Evolutionary conservation across 257 asterid genomes (phyloP), one percentile per base, ranked within the genome.

Genomic region (Nicotiana benthamiana): DNA sequence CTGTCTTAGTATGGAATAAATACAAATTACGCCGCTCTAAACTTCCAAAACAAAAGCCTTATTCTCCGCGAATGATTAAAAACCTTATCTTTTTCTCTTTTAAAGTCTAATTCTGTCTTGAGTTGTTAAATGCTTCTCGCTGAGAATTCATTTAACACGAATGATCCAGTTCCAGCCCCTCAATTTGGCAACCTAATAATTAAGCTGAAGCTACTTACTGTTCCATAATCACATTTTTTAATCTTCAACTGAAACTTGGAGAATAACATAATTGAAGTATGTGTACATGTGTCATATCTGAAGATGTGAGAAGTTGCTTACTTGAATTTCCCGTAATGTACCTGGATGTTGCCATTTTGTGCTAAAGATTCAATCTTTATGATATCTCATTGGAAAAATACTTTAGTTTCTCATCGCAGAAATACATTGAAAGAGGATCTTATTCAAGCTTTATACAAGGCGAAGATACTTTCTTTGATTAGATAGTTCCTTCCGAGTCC

Each of bases 91-190:
- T 63, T 54, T 63, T 63, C 13, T 13, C 54, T 46, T 46, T 82
- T 80, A 76, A 43, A 87, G 46, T 60, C 66, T 51, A 51, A 51
- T 70, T 40, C 56, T 8, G 6, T 40, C 34, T 40, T 43, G 83
- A 57, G 82, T 80, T 86, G 85, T 87, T 89, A 79, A 90, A 87
- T 88, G 91, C 86, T 82, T 72, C 62, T 72, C 53, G 32, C 57
- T 40, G 52, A 6, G 6, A 43, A 59, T 72, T 70, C 34, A 36
- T 32, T 65, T 36, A 67, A 67, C 54, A 20, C 53, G n/a, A 11
- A 22, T 40, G 34, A 70, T 40, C 77, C 77, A 20, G 43, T 54
- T 40, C 77, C 77, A 40, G 11, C 77, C 30, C 28, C 20, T 22
- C 6, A 57, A 27, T 51, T 83, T 79, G 89, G 84, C 48, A 81